phyloP scores from a whole-genome alignment of 2,329 filamentous ascomycete species.

The Pseudogymnoascus sp. region DNA sequence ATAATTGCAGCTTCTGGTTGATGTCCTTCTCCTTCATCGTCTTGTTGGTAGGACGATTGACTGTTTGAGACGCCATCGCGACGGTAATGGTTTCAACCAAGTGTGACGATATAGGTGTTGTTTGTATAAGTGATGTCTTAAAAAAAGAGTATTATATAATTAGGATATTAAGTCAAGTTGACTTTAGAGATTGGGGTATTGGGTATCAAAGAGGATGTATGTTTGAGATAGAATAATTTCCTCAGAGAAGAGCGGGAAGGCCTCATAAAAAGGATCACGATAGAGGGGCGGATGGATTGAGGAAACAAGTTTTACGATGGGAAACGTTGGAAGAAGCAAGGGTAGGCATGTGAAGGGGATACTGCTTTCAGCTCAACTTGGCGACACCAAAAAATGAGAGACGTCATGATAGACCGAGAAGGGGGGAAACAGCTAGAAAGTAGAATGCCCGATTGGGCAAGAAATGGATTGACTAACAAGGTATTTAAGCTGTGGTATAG shows the following conservation, averaged over 20 bases:
- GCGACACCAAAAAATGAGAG: neutral
- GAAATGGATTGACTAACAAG: neutral
- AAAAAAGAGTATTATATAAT: neutral
- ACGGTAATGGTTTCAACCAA: neutral
- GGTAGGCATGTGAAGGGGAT: neutral
- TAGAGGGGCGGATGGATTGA: neutral
- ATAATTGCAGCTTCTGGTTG: slow-evolving; percentile 89
- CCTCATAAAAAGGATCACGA: slow-evolving; percentile 4
- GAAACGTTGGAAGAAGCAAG: neutral
- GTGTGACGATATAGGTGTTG: neutral
- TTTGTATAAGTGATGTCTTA: neutral
- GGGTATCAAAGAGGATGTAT: slow-evolving; percentile 7
- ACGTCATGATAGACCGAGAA: slow-evolving; percentile 4
- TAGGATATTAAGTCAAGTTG: neutral
- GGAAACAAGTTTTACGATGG: neutral
- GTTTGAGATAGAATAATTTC: neutral
- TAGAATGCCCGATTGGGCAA: neutral
- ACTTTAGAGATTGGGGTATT: neutral
- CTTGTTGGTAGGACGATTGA: slow-evolving; percentile 25
- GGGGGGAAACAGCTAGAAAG: neutral
- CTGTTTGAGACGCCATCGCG: slow-evolving; percentile 8
- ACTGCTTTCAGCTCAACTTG: neutral
- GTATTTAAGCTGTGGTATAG: neutral
- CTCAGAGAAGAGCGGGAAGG: neutral
- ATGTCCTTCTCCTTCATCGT: slow-evolving; percentile 47